Percentiles rank a stretch among this genome's conserved stretches.
Evolutionary conservation across 2,329 filamentous ascomycete genomes (phyloP).

Genomic region (Ascocoryne sarcoides): DNA sequence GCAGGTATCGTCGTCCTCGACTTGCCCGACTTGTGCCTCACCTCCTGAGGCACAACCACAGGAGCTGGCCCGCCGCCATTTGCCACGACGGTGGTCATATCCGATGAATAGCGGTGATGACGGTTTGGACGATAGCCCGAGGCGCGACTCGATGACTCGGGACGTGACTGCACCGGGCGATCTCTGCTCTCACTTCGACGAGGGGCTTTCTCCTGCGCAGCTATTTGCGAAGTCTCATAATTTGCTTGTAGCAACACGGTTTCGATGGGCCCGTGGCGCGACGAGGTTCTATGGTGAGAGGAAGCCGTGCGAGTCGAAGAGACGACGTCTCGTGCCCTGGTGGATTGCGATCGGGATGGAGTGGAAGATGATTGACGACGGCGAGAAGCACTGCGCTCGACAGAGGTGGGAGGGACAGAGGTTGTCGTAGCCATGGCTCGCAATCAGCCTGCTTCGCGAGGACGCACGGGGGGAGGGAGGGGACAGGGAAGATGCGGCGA

Average conservation of each 20-base stretch:
- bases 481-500: background rate
- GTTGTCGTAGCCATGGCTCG: constrained; percentile 16
- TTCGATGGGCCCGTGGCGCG: constrained; percentile 33
- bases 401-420: constrained; percentile 16
- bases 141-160: constrained; percentile 30
- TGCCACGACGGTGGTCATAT: constrained; percentile 41
- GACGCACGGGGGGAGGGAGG: background rate
- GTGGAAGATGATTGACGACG: constrained; percentile 21
- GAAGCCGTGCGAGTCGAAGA: constrained; percentile 15
- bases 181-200: constrained; percentile 26
- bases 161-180: constrained; percentile 17
- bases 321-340: background rate
- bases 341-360: constrained; percentile 14
- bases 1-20: constrained; percentile 79
- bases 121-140: constrained; percentile 29
- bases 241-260: constrained; percentile 52
- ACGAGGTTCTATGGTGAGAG: constrained; percentile 29
- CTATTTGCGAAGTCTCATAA: constrained; percentile 63
- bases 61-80: constrained; percentile 46
- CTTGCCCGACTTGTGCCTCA: constrained; percentile 43
- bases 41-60: constrained; percentile 40
- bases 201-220: constrained; percentile 30
- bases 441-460: constrained; percentile 7
- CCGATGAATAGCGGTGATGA: constrained; percentile 31
- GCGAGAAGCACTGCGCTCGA: constrained; percentile 22